A percentile compares a stretch with the other conserved stretches of the same genome.
Conservation (phyloP, 768 basidiomycete species). For the Thelephora ganbajun region DNA sequence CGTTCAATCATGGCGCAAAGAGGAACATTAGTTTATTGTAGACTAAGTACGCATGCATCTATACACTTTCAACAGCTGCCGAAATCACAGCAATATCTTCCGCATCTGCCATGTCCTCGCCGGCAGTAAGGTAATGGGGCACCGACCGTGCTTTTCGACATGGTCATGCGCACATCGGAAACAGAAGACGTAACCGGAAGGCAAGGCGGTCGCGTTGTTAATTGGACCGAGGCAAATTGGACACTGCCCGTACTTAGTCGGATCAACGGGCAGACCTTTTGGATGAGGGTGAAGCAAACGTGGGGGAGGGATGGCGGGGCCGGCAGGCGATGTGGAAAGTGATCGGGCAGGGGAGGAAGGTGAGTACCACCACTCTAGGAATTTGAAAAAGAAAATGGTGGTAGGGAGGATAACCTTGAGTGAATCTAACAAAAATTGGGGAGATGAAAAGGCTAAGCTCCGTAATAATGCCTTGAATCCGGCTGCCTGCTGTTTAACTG, state of each 20-base stretch:
- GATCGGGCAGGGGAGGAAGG: constrained; percentile 76
- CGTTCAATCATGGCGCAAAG: not conserved
- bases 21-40: not conserved
- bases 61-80: too few relatives aligned
- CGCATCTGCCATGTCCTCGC: constrained; percentile 70
- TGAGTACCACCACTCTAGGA: constrained; percentile 99
- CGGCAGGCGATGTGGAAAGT: constrained; percentile 45
- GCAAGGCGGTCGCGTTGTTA: constrained; percentile 79
- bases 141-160: constrained; percentile 62
- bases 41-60: not conserved
- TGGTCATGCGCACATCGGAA: constrained; percentile 83
- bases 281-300: constrained; percentile 64
- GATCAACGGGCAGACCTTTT: constrained; percentile 50
- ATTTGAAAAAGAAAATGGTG: constrained; percentile 90
- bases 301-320: constrained; percentile 66
- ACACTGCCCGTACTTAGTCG: constrained; percentile 63
- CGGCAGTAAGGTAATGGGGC: constrained; percentile 78
- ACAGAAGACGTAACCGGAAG: constrained; percentile 91
- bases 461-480: constrained; percentile 9
- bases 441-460: constrained; percentile 35
- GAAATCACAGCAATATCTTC: constrained; percentile 61
- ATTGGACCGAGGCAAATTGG: constrained; percentile 63
- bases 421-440: constrained; percentile 60
- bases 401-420: constrained; percentile 70
- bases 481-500: too few relatives aligned